phyloP scores from a whole-genome alignment of 1,284 basidiomycete species.

The Schizophyllum amplum region DNA sequence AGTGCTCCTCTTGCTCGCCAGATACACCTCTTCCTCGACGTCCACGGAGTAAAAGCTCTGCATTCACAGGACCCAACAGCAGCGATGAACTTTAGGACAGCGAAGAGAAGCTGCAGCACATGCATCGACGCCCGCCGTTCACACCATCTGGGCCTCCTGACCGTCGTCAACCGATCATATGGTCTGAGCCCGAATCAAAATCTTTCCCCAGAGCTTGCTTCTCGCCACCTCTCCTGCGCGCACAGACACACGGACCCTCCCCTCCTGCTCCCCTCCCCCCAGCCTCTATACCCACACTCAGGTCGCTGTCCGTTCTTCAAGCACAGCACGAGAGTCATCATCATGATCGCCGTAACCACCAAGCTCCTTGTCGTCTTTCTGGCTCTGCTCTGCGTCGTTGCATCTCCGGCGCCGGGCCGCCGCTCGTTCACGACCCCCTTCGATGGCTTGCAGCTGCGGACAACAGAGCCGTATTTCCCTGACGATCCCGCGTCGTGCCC shows the following conservation, averaged over 20 bases:
- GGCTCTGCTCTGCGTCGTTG: neutral
- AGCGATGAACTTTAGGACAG: too few relatives aligned
- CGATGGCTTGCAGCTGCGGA: neutral
- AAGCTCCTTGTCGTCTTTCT: neutral
- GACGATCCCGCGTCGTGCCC: constrained; percentile 8
- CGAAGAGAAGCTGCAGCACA: too few relatives aligned
- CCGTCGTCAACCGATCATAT: neutral
- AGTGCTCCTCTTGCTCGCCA: too few relatives aligned
- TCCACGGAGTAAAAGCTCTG: too few relatives aligned
- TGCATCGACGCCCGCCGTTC: too few relatives aligned
- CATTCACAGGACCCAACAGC: too few relatives aligned
- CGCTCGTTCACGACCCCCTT: neutral
- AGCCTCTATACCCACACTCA: neutral
- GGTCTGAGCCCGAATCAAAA: neutral
- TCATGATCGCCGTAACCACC: neutral
- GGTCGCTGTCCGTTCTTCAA: neutral
- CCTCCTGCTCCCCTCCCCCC: neutral
- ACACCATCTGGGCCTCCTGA: neutral
- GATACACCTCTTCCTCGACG: too few relatives aligned
- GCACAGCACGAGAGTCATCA: neutral
- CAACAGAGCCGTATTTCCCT: constrained; percentile 9
- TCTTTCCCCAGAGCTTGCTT: neutral
- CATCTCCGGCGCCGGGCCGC: neutral
- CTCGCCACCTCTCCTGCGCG: neutral
- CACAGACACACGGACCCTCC: neutral